These are phyloP conservation scores for Candida tibetensis DNA, from an alignment of 805 yeast genomes.

Conservation along the genomic window DNA sequence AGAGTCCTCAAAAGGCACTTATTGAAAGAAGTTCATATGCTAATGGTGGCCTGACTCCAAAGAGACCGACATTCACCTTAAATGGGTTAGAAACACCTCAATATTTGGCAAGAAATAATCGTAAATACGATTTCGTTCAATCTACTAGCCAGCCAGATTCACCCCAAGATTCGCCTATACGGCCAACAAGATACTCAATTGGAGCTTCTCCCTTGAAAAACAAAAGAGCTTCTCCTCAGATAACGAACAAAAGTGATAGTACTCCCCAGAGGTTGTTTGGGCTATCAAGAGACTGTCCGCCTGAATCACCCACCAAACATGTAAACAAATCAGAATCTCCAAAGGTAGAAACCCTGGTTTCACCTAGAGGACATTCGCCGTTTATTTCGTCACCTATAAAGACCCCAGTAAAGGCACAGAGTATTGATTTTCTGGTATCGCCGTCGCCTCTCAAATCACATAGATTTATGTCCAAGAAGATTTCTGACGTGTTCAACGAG, in stretches of 20 bases:
- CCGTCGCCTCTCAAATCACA: conserved; percentile 46
- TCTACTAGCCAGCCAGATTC: background rate
- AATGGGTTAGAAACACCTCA: conserved; percentile 20
- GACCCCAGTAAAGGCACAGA: conserved; percentile 10
- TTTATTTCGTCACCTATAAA: background rate
- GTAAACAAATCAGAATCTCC: background rate
- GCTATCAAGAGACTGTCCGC: background rate
- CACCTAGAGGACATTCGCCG: no score
- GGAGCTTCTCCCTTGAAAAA: conserved; percentile 1
- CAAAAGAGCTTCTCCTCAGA: background rate
- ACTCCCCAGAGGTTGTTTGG: conserved; percentile 1
- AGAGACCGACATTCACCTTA: background rate
- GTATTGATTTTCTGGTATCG: conserved; percentile 34
- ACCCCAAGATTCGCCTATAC: background rate
- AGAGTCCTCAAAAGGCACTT: background rate
- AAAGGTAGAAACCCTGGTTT: no score
- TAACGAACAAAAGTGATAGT: background rate
- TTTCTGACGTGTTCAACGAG: conserved; percentile 50
- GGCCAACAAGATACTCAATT: no score
- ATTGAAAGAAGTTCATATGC: background rate
- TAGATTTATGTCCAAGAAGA: conserved; percentile 25
- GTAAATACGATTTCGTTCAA: conserved; percentile 11
- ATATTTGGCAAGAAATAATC: conserved; percentile 20
- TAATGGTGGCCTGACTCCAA: background rate
- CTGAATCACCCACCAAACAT: background rate